Evolutionary conservation across 768 basidiomycete genomes (phyloP).

Genomic region (Suillus brevipes): DNA sequence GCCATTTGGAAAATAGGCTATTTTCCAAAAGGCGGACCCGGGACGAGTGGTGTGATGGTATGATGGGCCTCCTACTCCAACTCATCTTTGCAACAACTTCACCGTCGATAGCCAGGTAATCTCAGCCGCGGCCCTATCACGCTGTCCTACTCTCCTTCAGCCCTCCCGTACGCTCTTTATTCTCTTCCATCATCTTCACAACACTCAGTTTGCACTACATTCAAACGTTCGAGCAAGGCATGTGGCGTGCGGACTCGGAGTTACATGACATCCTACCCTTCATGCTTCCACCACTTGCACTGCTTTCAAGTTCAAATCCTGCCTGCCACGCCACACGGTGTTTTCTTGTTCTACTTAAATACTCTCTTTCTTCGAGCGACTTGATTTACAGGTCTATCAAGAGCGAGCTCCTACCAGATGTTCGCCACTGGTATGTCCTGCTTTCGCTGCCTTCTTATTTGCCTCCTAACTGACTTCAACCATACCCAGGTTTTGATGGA

Average conservation of each 20-base stretch:
- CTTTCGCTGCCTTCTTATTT: background rate
- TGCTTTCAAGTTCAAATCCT: background rate
- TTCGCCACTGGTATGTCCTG: background rate
- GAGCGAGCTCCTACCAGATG: background rate
- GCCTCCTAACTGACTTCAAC: background rate
- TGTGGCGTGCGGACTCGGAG: background rate
- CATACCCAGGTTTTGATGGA: background rate
- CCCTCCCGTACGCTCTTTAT: background rate
- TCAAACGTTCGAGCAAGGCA: background rate
- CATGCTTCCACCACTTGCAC: background rate
- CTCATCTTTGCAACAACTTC: background rate
- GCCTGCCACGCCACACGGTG: background rate
- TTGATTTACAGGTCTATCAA: background rate
- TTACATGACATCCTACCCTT: background rate
- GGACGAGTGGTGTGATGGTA: no score
- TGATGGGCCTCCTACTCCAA: no score
- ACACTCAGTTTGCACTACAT: background rate
- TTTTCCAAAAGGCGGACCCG: no score
- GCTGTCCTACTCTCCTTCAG: background rate
- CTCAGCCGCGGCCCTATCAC: background rate
- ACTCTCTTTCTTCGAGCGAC: no score
- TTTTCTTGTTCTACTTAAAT: background rate
- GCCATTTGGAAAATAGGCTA: no score
- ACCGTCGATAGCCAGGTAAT: no score
- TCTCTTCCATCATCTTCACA: background rate